phyloP scores from a whole-genome alignment of 768 basidiomycete species.

The Daedaleopsis nitida region DNA sequence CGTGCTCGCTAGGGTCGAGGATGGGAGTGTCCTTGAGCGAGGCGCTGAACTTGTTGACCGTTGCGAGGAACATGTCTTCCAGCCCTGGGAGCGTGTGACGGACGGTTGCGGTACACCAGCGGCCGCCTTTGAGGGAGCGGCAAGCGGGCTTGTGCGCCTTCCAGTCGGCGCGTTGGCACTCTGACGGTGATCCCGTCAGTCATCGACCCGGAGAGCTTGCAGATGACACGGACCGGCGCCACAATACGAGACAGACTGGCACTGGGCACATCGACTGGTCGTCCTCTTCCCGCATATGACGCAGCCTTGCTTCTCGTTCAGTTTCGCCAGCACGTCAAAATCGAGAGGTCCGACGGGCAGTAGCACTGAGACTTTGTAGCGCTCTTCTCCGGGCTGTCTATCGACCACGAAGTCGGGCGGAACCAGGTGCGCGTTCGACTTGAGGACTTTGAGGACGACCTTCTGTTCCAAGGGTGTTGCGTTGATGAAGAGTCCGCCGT shows the following conservation, averaged over 20 bases:
- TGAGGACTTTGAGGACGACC: constrained; percentile 34
- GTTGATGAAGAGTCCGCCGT: neutral
- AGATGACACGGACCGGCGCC: constrained; percentile 30
- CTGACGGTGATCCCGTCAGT: constrained; percentile 19
- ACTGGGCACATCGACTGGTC: constrained; percentile 36
- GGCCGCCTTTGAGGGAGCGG: constrained; percentile 40
- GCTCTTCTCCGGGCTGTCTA: constrained; percentile 23
- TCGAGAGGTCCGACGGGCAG: constrained; percentile 39
- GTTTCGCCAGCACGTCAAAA: constrained; percentile 37
- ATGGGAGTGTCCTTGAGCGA: constrained; percentile 7
- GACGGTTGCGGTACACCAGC: constrained; percentile 37
- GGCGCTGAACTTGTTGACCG: constrained; percentile 24
- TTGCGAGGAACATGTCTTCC: constrained; percentile 11
- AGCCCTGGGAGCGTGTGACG: constrained; percentile 1
- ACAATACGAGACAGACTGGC: constrained; percentile 40
- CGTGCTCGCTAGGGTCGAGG: neutral
- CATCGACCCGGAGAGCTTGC: neutral
- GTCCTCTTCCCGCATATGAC: constrained; percentile 40
- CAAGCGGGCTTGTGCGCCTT: constrained; percentile 39
- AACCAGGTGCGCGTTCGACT: constrained; percentile 34
- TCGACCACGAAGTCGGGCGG: constrained; percentile 28
- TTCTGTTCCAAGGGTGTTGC: constrained; percentile 33
- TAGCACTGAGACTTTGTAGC: constrained; percentile 34
- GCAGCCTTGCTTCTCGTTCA: constrained; percentile 38
- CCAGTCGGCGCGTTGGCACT: constrained; percentile 46